These are phyloP conservation scores for Telfairia occidentalis DNA, from an alignment of 331 rosid genomes.

Conservation along the genomic window DNA sequence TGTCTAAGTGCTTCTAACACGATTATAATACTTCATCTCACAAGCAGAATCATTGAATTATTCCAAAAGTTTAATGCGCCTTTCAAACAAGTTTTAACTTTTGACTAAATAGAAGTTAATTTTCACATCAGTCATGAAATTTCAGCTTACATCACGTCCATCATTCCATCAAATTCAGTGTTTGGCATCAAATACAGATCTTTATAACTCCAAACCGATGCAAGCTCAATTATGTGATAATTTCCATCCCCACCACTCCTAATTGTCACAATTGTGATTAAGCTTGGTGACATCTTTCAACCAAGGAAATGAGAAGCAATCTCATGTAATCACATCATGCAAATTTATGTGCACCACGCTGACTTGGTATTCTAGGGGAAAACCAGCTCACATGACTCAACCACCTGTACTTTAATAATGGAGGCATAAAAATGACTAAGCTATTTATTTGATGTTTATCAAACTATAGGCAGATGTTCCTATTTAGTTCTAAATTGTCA, in stretches of 20 bases:
- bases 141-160: neutral
- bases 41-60: neutral
- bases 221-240: conserved; percentile 2
- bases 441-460: neutral
- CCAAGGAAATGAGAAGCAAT: neutral
- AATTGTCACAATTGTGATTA: neutral
- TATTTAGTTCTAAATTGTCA: neutral
- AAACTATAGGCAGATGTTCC: neutral
- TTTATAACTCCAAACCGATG: neutral
- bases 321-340: neutral
- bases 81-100: neutral
- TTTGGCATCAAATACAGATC: neutral
- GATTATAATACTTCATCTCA: neutral
- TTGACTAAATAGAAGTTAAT: neutral
- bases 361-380: conserved; percentile 4
- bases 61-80: neutral
- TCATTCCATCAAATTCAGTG: neutral
- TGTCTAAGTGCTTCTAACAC: neutral
- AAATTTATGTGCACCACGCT: neutral
- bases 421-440: neutral
- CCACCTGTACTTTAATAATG: neutral
- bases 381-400: neutral
- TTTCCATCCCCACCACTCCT: neutral
- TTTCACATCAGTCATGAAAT: neutral
- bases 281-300: neutral